Evolutionary conservation across 2,329 filamentous ascomycete species (phyloP), one percentile per base, ranked within the genome.

Genomic region (Fusarium brevicatenulatum): DNA sequence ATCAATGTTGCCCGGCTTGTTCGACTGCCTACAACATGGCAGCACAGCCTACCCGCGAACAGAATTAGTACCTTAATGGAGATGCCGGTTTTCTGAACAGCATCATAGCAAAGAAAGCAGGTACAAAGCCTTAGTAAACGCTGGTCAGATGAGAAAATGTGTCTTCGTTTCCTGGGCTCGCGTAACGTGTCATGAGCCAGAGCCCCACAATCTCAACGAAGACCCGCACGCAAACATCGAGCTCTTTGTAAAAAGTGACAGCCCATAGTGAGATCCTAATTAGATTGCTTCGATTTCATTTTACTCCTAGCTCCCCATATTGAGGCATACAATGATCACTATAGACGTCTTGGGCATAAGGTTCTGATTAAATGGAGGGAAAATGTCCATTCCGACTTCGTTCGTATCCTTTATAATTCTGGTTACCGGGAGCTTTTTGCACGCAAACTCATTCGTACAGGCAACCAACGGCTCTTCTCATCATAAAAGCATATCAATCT

Each of bases 1-100:
- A 7, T 32, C 46, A 2, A 12, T n/a, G 2, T 10, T 10, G 21
- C 4, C 0, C 8, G 7, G 16, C 1, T 23, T 2, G 1, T 23
- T 23, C 8, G 30, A 23, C 11, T 19, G 11, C 2, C 16, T n/a
- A 12, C 3, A 18, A 9, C 47, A 23, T 23, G 10, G 3, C 21
- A 19, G 8, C 21, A 23, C 4, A 23, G 10, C 21, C 19, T 19
- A 8, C 1, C 16, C 11, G 0, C 2, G 16, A 23, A 23, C 16
- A 23, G 10, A 9, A n/a, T 2, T 3, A 32, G 16, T 8, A 1
- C 28, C 4, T 18, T 4, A 21, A 8, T n/a, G 1, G 3, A 12
- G 2, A 12, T 18, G 4, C n/a, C 1, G 13, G 12, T 50, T 32
- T 2, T 1, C 12, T 9, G 0, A 18, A 5, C 15, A 19, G 15